Percentiles rank a stretch among this genome's conserved stretches.
These are phyloP conservation scores for Zygosaccharomyces pseudobailii DNA, from an alignment of 1,139 yeast species.

Conservation along the genomic window DNA sequence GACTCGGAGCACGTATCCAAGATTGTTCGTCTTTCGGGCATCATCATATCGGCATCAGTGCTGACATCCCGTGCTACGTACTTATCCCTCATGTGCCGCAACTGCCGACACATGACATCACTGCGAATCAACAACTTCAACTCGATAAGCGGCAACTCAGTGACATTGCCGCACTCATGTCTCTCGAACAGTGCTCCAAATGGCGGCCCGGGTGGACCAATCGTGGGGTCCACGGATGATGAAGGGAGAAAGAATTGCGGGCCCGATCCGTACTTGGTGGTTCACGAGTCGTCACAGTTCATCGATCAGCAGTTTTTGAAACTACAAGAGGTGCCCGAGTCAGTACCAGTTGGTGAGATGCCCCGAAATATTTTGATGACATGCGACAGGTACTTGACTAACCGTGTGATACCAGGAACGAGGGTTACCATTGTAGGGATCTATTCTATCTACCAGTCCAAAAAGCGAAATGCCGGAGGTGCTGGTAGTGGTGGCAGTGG, in stretches of 20 bases:
- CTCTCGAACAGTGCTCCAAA: conserved; percentile 27
- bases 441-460: conserved; percentile 81
- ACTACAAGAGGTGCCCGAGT: conserved; percentile 93
- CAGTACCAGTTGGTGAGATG: conserved; percentile 99
- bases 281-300: conserved; percentile 87
- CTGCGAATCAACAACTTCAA: conserved; percentile 50
- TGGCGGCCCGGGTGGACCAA: conserved; percentile 17
- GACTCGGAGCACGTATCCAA: conserved; percentile 87
- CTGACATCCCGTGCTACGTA: conserved; percentile 82
- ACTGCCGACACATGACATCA: conserved; percentile 79
- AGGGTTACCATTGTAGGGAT: conserved; percentile 89
- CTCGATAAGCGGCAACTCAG: conserved; percentile 67
- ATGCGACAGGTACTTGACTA: conserved; percentile 85
- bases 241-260: conserved; percentile 63
- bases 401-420: conserved; percentile 91
- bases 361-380: conserved; percentile 89
- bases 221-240: conserved; percentile 18
- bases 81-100: conserved; percentile 80
- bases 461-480: conserved; percentile 33
- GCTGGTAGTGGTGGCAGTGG: conserved; percentile 20
- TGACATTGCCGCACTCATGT: conserved; percentile 73
- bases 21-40: conserved; percentile 88
- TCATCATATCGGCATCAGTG: conserved; percentile 87
- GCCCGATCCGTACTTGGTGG: conserved; percentile 85
- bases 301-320: conserved; percentile 93